phyloP scores from a whole-genome alignment of 2,329 filamentous ascomycete species.

The Hymenoscyphus infarciens region DNA sequence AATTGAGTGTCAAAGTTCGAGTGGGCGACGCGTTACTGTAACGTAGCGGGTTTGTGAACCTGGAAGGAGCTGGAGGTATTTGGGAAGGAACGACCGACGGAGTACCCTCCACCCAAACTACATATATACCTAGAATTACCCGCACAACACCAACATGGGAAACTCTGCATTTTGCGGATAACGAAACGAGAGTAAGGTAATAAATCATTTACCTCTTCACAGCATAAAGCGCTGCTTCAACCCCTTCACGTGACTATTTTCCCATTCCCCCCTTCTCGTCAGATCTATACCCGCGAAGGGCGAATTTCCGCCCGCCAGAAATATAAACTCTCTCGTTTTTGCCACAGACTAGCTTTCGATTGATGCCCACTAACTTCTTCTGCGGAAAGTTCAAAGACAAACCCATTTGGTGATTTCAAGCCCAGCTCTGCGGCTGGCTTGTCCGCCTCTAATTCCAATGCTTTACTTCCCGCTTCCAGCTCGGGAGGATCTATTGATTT shows the following conservation, averaged over 20 bases:
- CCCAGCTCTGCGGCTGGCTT: constrained; percentile 2
- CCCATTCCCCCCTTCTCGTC: background rate
- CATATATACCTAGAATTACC: too few relatives aligned
- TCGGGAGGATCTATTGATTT: constrained; percentile 1
- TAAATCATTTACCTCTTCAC: background rate
- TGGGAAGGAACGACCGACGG: background rate
- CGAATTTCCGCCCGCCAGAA: constrained; percentile 1
- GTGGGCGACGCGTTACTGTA: background rate
- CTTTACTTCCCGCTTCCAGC: background rate
- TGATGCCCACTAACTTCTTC: background rate
- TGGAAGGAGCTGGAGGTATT: background rate
- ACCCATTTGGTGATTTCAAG: constrained; percentile 7
- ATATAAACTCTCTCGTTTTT: background rate
- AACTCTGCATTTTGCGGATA: background rate
- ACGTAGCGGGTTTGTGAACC: background rate
- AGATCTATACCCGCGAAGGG: background rate
- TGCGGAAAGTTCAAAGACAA: background rate
- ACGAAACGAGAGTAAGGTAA: background rate
- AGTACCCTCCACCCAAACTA: background rate
- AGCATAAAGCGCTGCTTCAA: background rate
- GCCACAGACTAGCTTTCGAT: background rate
- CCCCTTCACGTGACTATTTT: background rate
- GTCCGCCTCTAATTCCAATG: background rate
- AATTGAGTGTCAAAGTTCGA: background rate
- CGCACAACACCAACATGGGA: background rate